phyloP scores from a whole-genome alignment of 768 basidiomycete genomes.

The Naematelia encephala region DNA sequence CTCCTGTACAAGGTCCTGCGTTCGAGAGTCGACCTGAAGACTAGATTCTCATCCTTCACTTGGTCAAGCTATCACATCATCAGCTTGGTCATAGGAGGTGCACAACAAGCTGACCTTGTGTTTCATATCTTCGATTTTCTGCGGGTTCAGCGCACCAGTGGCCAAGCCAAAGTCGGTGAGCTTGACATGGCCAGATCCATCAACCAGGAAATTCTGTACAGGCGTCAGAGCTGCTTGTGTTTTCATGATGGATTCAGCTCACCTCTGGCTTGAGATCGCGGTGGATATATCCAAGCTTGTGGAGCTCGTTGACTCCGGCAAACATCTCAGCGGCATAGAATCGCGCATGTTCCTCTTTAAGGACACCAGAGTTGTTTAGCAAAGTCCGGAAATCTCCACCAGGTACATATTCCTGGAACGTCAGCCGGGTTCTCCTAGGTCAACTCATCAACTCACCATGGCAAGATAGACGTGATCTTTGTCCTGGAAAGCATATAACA shows the following conservation, averaged over 20 bases:
- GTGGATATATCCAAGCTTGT: slow-evolving; percentile 97
- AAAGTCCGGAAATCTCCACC: slow-evolving; percentile 98
- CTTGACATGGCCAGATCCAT: slow-evolving; percentile 92
- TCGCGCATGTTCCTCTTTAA: slow-evolving; percentile 93
- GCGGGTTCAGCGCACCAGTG: slow-evolving; percentile 91
- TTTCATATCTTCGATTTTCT: slow-evolving; percentile 88
- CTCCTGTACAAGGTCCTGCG: slow-evolving; percentile 91
- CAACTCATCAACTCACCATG: slow-evolving; percentile 57
- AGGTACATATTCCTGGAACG: slow-evolving; percentile 78
- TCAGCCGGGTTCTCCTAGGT: slow-evolving; percentile 7
- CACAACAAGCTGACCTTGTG: slow-evolving; percentile 62
- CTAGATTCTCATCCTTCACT: slow-evolving; percentile 86
- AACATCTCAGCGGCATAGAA: slow-evolving; percentile 99
- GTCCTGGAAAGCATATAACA: slow-evolving; percentile 97
- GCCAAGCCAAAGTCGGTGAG: slow-evolving; percentile 89
- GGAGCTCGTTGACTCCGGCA: slow-evolving; percentile 83
- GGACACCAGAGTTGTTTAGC: slow-evolving; percentile 93
- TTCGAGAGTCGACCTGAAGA: slow-evolving; percentile 89
- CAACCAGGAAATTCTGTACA: slow-evolving; percentile 88
- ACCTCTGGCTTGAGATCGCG: slow-evolving; percentile 98
- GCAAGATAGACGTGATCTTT: slow-evolving; percentile 85
- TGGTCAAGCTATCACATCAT: slow-evolving; percentile 78
- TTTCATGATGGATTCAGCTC: slow-evolving; percentile 2
- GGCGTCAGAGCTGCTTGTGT: background rate
- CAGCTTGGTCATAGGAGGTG: slow-evolving; percentile 6